Evolutionary conservation across 805 yeast species (phyloP), one percentile per base, ranked within the genome.

Genomic region (Monosporozyma servazzii): DNA sequence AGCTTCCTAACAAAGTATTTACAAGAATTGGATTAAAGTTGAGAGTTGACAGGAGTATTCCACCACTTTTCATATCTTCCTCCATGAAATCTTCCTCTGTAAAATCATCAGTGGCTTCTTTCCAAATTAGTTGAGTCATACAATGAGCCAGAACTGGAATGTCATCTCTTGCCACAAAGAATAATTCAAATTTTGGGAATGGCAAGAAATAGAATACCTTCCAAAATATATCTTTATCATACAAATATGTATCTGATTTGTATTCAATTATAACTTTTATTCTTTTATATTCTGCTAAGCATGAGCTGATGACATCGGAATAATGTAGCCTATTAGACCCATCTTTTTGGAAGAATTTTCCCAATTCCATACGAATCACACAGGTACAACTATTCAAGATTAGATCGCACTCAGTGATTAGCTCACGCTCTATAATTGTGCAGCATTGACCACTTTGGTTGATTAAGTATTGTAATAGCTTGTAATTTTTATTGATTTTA

Each of bases 201-300:
- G 49, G 48, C 21, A 62, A 46, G 44, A 50, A 58, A 15, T 56
- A 33, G 2, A 50, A 55, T 2, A 59, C 33, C 52, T 60, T 61
- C 66, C 66, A 61, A 39, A 63, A 56, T 10, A 57, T 51, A 27
- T 63, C 63, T 4, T 36, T 51, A 41, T 61, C 66, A 3, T 49
- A 47, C 2, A 29, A 17, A 21, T 54, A 56, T 15, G 56, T 29
- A 1, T 47, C 23, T 8, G 17, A 37, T 15, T 52, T 17, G 33
- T 58, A 63, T 41, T 60, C 58, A 2, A 59, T 36, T 5, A 61
- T 21, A 5, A 61, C 23, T 10, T 57, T 51, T 1, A 63, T 52
- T 15, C 39, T 56, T 33, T 52, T 48, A 44, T 54, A 64, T 30
- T 60, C 58, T 3, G 44, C 29, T 3, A 42, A 13, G 6, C 61